Conservation (phyloP, 345 rosid genomes). For the Rhodamnia rubescens region DNA sequence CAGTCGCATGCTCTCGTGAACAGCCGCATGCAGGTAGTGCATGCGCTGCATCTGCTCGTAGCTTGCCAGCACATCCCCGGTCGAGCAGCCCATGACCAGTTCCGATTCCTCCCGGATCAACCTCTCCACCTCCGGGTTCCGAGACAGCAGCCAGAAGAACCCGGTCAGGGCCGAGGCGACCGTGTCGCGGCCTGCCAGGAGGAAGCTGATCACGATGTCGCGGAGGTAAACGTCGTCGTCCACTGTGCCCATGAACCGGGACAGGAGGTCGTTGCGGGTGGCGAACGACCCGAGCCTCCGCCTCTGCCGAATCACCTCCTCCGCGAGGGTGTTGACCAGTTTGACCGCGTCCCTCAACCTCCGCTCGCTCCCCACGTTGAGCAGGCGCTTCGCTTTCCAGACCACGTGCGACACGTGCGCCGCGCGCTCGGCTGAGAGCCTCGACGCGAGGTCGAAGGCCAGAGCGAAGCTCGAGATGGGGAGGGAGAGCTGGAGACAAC, state of each 20-base stretch:
- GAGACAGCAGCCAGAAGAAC: conserved; percentile 48
- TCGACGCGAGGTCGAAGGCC: conserved; percentile 53
- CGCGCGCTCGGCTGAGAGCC: conserved; percentile 38
- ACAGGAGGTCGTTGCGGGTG: conserved; percentile 32
- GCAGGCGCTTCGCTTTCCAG: conserved; percentile 45
- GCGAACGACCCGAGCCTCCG: conserved; percentile 16
- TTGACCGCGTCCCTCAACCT: conserved; percentile 38
- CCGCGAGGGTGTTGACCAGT: conserved; percentile 32
- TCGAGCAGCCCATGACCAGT: conserved; percentile 13
- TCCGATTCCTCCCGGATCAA: conserved; percentile 36
- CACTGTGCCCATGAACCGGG: conserved; percentile 50
- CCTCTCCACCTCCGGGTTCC: conserved; percentile 34
- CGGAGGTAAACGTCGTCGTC: conserved; percentile 46
- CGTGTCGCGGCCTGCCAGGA: conserved; percentile 74
- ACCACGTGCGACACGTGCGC: conserved; percentile 25
- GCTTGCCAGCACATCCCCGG: conserved; percentile 9
- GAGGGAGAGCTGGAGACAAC: conserved; percentile 34
- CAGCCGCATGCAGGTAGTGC: conserved; percentile 51
- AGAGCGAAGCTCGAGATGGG: conserved; percentile 38
- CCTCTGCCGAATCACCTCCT: conserved; percentile 29
- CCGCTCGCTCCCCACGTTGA: conserved; percentile 53
- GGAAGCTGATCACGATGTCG: conserved; percentile 58
- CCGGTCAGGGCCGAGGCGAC: conserved; percentile 57
- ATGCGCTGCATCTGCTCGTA: conserved; percentile 30
- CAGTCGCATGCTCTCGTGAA: conserved; percentile 52